Evolutionary conservation across 257 asterid genomes (phyloP).

Genomic region (Solanum rostratum): DNA sequence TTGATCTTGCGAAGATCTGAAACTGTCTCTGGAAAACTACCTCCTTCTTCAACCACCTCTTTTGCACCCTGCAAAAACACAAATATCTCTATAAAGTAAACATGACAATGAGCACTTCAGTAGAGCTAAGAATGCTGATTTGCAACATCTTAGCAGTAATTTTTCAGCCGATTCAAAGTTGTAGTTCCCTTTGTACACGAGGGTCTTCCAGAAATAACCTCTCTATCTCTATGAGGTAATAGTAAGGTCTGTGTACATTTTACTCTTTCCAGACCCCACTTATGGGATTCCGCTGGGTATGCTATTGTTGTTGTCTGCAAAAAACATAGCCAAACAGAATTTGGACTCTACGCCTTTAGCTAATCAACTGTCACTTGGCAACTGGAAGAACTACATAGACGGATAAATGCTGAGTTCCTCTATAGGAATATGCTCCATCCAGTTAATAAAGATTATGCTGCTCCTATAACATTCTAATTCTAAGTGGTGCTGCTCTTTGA

Average conservation of each 20-base stretch:
- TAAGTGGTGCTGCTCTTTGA: neutral
- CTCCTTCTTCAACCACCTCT: conserved; percentile 73
- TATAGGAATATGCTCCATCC: neutral
- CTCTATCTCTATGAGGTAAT: no score
- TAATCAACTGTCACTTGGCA: neutral
- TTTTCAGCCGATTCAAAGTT: neutral
- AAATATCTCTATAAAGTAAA: neutral
- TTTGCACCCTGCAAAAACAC: conserved; percentile 62
- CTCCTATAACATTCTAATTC: neutral
- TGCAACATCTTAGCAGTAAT: neutral
- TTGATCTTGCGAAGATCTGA: conserved; percentile 60
- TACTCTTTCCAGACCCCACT: no score
- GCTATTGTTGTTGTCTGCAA: neutral
- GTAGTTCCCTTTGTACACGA: neutral
- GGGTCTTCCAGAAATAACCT: no score
- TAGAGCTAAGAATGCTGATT: neutral
- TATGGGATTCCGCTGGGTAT: no score
- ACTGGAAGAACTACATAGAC: neutral
- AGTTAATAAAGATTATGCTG: neutral
- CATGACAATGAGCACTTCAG: neutral
- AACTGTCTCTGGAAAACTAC: conserved; percentile 72
- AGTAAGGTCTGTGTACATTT: no score
- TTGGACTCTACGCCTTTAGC: neutral
- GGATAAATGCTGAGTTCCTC: neutral
- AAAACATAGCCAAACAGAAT: neutral